Percentiles rank a stretch among this genome's conserved stretches.
Evolutionary conservation across 805 yeast genomes (phyloP).

Genomic region (Kuraishia borneana): DNA sequence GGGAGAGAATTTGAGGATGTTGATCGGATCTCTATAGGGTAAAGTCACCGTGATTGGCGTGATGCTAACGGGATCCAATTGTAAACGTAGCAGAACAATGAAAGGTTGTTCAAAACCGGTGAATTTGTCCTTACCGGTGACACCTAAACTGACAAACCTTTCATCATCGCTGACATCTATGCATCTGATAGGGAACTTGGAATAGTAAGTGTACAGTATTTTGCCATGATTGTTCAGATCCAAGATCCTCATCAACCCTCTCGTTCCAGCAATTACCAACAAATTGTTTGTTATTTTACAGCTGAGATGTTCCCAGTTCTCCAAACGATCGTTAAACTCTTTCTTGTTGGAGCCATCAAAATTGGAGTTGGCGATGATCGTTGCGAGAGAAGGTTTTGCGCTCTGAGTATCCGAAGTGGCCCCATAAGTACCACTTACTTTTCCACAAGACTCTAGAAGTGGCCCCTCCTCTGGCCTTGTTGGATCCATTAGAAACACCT

Average conservation of each 20-base stretch:
- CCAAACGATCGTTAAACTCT: slow-evolving; percentile 23
- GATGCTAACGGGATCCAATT: slow-evolving; percentile 14
- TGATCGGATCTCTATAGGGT: slow-evolving; percentile 82
- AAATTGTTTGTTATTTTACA: slow-evolving; percentile 49
- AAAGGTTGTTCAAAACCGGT: slow-evolving; percentile 69
- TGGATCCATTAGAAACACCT: slow-evolving; percentile 45
- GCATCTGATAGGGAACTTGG: slow-evolving; percentile 71
- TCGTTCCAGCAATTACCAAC: slow-evolving; percentile 60
- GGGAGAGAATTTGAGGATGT: slow-evolving; percentile 59
- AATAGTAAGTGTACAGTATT: slow-evolving; percentile 56
- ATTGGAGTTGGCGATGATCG: slow-evolving; percentile 16
- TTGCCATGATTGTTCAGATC: slow-evolving; percentile 47
- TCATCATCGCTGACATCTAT: slow-evolving; percentile 60
- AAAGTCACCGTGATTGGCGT: slow-evolving; percentile 64
- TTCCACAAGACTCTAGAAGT: slow-evolving; percentile 52
- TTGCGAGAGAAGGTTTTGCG: slow-evolving; percentile 9
- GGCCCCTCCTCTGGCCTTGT: slow-evolving; percentile 39
- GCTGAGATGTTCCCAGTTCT: slow-evolving; percentile 47
- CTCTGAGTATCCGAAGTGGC: slow-evolving; percentile 24
- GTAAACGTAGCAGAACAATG: slow-evolving; percentile 38
- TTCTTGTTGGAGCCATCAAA: slow-evolving; percentile 9
- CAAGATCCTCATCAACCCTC: slow-evolving; percentile 58
- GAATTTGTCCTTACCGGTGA: slow-evolving; percentile 66
- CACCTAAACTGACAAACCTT: slow-evolving; percentile 62
- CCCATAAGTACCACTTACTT: slow-evolving; percentile 60